Percentiles rank a stretch among this genome's conserved stretches.
These are phyloP conservation scores for Stereocaulon alpinum DNA, from an alignment of 495 filamentous ascomycete species.

Conservation along the genomic window DNA sequence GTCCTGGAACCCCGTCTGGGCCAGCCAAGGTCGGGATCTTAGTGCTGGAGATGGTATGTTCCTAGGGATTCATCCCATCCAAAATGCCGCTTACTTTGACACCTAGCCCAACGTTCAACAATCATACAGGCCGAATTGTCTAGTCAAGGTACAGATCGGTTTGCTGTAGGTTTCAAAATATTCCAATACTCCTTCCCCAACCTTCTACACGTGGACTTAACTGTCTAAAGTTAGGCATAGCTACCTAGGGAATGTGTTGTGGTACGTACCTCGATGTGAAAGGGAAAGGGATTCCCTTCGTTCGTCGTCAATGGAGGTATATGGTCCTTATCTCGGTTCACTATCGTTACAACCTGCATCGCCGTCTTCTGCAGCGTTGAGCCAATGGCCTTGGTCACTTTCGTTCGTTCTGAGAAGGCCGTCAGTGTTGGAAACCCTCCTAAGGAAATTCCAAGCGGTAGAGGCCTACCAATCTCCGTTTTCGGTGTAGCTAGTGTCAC, in stretches of 20 bases:
- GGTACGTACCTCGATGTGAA: constrained; percentile 53
- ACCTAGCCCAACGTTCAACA: not conserved
- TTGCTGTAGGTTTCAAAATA: constrained; percentile 42
- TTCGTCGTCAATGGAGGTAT: constrained; percentile 94
- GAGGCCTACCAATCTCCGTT: constrained; percentile 69
- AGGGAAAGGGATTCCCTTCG: constrained; percentile 90
- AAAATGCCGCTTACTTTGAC: too few relatives aligned
- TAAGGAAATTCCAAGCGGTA: not conserved
- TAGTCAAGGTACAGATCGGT: not conserved
- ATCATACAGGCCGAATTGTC: not conserved
- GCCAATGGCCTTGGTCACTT: constrained; percentile 80
- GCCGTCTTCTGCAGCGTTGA: constrained; percentile 74
- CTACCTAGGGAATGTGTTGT: too few relatives aligned
- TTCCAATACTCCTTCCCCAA: constrained; percentile 71
- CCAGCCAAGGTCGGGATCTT: too few relatives aligned
- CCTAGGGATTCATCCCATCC: too few relatives aligned
- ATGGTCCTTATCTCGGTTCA: constrained; percentile 85
- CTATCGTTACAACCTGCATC: constrained; percentile 76
- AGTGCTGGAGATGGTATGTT: too few relatives aligned
- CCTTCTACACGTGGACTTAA: constrained; percentile 69
- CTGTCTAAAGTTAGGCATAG: not conserved
- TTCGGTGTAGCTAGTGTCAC: constrained; percentile 80
- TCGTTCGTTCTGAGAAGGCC: constrained; percentile 54
- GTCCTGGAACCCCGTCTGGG: too few relatives aligned
- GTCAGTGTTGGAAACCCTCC: constrained; percentile 3